Conservation (phyloP, 23 red algal genomes). For the Gracilaria vermiculophylla region DNA sequence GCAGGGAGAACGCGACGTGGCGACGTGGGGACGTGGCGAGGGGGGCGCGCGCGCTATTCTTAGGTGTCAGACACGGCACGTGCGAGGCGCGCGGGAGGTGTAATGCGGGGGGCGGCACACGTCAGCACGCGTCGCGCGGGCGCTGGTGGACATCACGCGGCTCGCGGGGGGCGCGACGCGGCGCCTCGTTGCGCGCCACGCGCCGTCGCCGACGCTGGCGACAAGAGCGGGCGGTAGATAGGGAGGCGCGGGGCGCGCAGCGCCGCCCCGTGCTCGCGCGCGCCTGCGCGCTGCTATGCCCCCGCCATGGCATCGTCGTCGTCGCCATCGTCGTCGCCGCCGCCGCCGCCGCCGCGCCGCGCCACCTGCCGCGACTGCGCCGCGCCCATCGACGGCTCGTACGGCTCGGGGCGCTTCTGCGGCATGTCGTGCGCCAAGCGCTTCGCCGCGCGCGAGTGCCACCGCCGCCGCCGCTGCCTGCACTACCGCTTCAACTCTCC, state of each 20-base stretch:
- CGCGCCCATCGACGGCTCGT: constrained; percentile 3
- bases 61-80: no score
- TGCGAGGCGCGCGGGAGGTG: neutral
- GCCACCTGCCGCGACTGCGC: neutral
- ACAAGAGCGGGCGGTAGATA: neutral
- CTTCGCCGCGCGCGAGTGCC: neutral
- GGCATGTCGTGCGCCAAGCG: constrained; percentile 24
- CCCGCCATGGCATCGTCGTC: no score
- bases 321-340: no score
- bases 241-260: neutral
- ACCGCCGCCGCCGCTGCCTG: neutral
- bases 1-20: no score
- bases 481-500: constrained; percentile 19
- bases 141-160: neutral
- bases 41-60: no score
- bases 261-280: neutral
- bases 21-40: no score
- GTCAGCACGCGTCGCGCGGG: neutral
- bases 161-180: neutral
- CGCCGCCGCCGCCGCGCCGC: no score
- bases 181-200: neutral
- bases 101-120: no score
- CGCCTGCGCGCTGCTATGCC: no score
- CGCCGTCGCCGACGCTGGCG: neutral
- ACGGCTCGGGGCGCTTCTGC: constrained; percentile 9